Evolutionary conservation across 1,284 basidiomycete genomes (phyloP).

Genomic region (Pholiota adiposa): DNA sequence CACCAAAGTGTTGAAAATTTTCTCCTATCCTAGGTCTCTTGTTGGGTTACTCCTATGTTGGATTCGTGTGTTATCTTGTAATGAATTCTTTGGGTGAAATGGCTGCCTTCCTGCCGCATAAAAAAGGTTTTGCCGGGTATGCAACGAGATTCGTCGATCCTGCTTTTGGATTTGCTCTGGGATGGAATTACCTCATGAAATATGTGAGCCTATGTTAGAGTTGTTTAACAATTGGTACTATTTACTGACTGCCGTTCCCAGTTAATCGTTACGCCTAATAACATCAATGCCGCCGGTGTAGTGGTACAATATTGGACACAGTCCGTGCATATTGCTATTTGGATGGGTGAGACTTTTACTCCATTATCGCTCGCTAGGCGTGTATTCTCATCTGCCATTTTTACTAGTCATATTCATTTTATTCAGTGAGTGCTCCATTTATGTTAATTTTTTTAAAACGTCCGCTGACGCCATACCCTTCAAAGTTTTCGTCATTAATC

Average conservation of each 20-base stretch:
- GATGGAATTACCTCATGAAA: conserved; percentile 55
- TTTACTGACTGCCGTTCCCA: conserved; percentile 16
- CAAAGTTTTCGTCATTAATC: conserved; percentile 56
- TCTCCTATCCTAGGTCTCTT: conserved; percentile 38
- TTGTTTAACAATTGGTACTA: background rate
- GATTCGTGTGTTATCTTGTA: conserved; percentile 59
- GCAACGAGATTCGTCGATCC: conserved; percentile 56
- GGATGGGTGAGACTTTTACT: conserved; percentile 55
- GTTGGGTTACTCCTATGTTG: conserved; percentile 57
- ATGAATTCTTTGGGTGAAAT: conserved; percentile 57
- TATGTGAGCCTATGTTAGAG: conserved; percentile 36
- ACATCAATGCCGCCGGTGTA: conserved; percentile 62
- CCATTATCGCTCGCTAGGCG: conserved; percentile 1
- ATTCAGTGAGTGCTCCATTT: conserved; percentile 46
- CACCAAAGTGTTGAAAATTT: background rate
- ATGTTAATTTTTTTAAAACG: background rate
- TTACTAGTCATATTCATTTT: conserved; percentile 55
- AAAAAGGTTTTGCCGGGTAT: conserved; percentile 59
- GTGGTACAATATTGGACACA: conserved; percentile 66
- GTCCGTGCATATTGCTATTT: conserved; percentile 55
- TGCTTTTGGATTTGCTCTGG: conserved; percentile 56
- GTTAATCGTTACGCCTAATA: conserved; percentile 54
- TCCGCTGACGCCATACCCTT: background rate
- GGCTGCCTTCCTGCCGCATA: conserved; percentile 58
- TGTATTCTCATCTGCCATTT: conserved; percentile 8